Conservation (phyloP, 2,329 filamentous ascomycete genomes). For the Mycosphaerella arachidis region DNA sequence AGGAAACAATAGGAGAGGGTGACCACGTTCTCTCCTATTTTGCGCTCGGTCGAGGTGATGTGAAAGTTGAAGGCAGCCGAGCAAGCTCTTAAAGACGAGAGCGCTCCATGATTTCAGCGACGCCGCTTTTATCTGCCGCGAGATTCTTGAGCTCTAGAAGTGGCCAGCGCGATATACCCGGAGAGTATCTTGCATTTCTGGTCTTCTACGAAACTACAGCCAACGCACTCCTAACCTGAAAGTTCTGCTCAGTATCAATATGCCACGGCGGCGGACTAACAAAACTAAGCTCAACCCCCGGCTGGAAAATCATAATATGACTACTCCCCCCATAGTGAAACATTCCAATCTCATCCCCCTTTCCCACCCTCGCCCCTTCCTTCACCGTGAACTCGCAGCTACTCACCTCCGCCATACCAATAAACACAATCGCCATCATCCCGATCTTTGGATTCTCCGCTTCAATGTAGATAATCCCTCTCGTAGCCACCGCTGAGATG, state of each 20-base stretch:
- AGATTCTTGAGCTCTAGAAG: too few species aligned
- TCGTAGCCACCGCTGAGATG: slow-evolving; percentile 59
- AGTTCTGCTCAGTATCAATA: background rate
- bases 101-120: too few species aligned
- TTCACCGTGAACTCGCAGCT: slow-evolving; percentile 64
- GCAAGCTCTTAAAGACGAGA: too few species aligned
- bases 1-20: too few species aligned
- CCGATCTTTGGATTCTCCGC: slow-evolving; percentile 63
- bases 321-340: slow-evolving; percentile 69
- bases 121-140: too few species aligned
- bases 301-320: slow-evolving; percentile 63
- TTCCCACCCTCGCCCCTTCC: slow-evolving; percentile 60
- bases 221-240: background rate
- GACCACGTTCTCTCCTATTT: too few species aligned
- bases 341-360: slow-evolving; percentile 70
- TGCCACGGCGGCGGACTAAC: background rate
- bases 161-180: too few species aligned
- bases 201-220: background rate
- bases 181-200: too few species aligned
- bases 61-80: too few species aligned
- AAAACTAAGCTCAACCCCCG: slow-evolving; percentile 43
- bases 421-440: slow-evolving; percentile 62
- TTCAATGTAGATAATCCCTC: slow-evolving; percentile 65
- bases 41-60: too few species aligned
- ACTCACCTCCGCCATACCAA: slow-evolving; percentile 73